Percentiles rank a stretch among this genome's conserved stretches.
These are phyloP conservation scores for Exophiala viscosa DNA, from an alignment of 2,329 filamentous ascomycete genomes.

Conservation along the genomic window DNA sequence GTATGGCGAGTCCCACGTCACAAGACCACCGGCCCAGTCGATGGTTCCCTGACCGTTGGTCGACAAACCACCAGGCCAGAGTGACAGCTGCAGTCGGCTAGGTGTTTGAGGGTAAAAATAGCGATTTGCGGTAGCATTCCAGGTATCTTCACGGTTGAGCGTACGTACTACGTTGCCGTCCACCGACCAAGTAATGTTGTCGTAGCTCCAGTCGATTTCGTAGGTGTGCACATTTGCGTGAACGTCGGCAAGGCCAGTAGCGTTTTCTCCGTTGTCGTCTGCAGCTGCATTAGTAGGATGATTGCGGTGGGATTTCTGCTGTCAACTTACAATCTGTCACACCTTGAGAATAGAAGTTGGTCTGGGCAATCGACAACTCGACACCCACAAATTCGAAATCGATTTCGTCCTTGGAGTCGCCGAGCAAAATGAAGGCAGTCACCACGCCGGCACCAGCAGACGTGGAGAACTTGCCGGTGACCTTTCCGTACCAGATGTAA, in stretches of 20 bases:
- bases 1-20: conserved; percentile 79
- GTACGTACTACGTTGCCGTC: conserved; percentile 75
- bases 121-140: conserved; percentile 75
- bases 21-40: conserved; percentile 83
- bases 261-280: conserved; percentile 75
- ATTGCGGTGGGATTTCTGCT: background rate
- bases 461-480: conserved; percentile 80
- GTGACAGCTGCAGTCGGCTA: conserved; percentile 82
- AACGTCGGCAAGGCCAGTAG: conserved; percentile 61
- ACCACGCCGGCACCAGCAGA: conserved; percentile 83
- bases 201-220: conserved; percentile 88
- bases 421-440: conserved; percentile 94
- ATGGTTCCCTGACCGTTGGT: conserved; percentile 80
- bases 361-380: conserved; percentile 74
- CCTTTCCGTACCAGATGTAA: conserved; percentile 97
- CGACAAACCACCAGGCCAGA: conserved; percentile 86
- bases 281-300: conserved; percentile 8
- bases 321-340: conserved; percentile 74
- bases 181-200: conserved; percentile 79
- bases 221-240: conserved; percentile 81
- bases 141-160: conserved; percentile 73
- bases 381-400: conserved; percentile 92
- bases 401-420: conserved; percentile 96
- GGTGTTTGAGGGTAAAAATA: conserved; percentile 92
- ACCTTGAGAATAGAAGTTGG: conserved; percentile 97